Conservation (phyloP, 208 protist genomes). For the Leishmania amazonensis region DNA sequence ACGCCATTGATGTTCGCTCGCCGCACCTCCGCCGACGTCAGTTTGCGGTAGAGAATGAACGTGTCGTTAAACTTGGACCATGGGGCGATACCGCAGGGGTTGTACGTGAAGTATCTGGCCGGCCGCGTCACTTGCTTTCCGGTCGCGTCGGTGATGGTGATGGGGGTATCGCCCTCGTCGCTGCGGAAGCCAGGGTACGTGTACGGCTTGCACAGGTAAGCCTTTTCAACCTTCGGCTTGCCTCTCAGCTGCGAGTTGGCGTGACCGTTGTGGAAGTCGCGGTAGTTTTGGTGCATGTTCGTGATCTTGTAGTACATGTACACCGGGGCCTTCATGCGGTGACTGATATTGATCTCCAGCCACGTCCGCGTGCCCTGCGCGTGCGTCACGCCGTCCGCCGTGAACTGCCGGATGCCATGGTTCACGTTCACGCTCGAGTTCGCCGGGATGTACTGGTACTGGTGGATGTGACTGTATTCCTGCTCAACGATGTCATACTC, state of each 20-base stretch:
- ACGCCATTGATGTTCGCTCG: not conserved
- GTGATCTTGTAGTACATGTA: constrained; percentile 97
- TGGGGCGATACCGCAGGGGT: constrained; percentile 96
- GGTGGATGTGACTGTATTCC: constrained; percentile 68
- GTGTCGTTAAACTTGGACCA: constrained; percentile 97
- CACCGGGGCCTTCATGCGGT: constrained; percentile 88
- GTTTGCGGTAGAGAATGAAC: constrained; percentile 63
- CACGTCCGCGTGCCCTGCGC: constrained; percentile 75
- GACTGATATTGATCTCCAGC: constrained; percentile 49
- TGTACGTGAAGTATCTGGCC: constrained; percentile 69
- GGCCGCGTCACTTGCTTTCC: constrained; percentile 26
- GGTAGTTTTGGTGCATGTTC: constrained; percentile 98
- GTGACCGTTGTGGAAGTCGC: constrained; percentile 88
- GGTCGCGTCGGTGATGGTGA: constrained; percentile 20
- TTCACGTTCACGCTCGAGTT: constrained; percentile 72
- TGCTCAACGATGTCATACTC: constrained; percentile 36
- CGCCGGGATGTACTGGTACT: constrained; percentile 79
- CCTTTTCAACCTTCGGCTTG: constrained; percentile 26
- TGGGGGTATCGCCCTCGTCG: constrained; percentile 22
- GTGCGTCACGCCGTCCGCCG: constrained; percentile 47
- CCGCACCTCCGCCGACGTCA: constrained; percentile 8
- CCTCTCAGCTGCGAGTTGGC: constrained; percentile 67
- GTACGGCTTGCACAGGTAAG: constrained; percentile 64
- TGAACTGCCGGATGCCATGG: constrained; percentile 61
- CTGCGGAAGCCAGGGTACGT: constrained; percentile 47